Conservation (phyloP, 345 rosid genomes). For the Turnera subulata region DNA sequence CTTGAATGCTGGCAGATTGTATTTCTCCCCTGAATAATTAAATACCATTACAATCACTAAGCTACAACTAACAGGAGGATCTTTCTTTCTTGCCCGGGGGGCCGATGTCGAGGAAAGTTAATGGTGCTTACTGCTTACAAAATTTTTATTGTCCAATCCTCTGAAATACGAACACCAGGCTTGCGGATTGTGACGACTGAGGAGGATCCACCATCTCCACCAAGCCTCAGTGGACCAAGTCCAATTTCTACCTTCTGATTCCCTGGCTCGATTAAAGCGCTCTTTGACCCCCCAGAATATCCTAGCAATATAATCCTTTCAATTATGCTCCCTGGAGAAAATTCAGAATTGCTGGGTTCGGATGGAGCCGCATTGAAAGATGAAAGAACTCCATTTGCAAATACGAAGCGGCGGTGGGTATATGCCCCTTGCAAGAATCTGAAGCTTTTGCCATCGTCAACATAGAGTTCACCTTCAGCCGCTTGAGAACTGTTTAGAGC, state of each 20-base stretch:
- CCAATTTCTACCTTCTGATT: slow-evolving; percentile 57
- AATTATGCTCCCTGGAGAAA: slow-evolving; percentile 50
- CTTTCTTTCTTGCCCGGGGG: too few species aligned
- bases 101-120: too few species aligned
- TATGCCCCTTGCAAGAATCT: slow-evolving; percentile 63
- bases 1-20: too few species aligned
- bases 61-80: too few species aligned
- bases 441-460: slow-evolving; percentile 88
- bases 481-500: slow-evolving; percentile 84
- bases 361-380: slow-evolving; percentile 42
- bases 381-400: slow-evolving; percentile 62
- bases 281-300: slow-evolving; percentile 38
- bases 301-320: slow-evolving; percentile 88
- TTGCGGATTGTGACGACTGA: slow-evolving; percentile 68
- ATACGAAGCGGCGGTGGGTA: slow-evolving; percentile 74
- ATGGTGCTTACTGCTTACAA: slow-evolving; percentile 31
- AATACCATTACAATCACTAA: too few species aligned
- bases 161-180: slow-evolving; percentile 69
- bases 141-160: slow-evolving; percentile 77
- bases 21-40: too few species aligned
- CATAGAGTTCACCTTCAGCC: slow-evolving; percentile 92
- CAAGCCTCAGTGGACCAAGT: slow-evolving; percentile 57
- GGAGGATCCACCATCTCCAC: slow-evolving; percentile 35
- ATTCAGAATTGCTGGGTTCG: slow-evolving; percentile 32
- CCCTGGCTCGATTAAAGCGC: slow-evolving; percentile 62